Percentiles rank a stretch among this genome's conserved stretches.
phyloP scores from a whole-genome alignment of 495 filamentous ascomycete species.

The Hyphodiscus hymeniophilus region DNA sequence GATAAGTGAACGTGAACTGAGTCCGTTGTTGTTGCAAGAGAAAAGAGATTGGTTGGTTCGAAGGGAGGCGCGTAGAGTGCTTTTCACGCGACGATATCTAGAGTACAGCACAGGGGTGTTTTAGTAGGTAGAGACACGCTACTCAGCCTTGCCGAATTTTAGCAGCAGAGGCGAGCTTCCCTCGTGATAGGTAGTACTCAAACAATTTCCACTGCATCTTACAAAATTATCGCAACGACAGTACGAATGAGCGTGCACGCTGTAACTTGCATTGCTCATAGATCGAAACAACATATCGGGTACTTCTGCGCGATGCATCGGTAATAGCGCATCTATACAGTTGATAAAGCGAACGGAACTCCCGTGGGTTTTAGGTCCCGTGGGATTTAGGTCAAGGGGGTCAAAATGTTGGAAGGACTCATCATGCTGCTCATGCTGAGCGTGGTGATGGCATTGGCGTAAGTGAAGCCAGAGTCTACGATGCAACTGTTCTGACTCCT shows the following conservation, averaged over 20 bases:
- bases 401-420: conserved; percentile 60
- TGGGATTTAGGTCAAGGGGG: conserved; percentile 4
- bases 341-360: background rate
- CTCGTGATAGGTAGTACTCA: too few species aligned
- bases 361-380: conserved; percentile 2
- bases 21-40: background rate
- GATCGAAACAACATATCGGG: background rate
- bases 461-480: conserved; percentile 27
- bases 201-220: too few species aligned
- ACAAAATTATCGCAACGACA: too few species aligned
- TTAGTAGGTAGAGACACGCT: too few species aligned
- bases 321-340: background rate
- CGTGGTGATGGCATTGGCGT: conserved; percentile 93
- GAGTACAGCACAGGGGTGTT: too few species aligned
- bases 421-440: conserved; percentile 76
- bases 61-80: conserved; percentile 10
- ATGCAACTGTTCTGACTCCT: background rate
- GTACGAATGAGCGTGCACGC: too few species aligned
- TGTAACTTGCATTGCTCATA: background rate
- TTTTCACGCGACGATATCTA: too few species aligned
- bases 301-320: conserved; percentile 8
- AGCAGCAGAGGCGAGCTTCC: too few species aligned
- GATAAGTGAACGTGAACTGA: background rate
- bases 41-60: too few species aligned
- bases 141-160: conserved; percentile 8